Base-by-base conservation (phyloP, 2,329 filamentous ascomycete species). In the Nemania diffusa region DNA sequence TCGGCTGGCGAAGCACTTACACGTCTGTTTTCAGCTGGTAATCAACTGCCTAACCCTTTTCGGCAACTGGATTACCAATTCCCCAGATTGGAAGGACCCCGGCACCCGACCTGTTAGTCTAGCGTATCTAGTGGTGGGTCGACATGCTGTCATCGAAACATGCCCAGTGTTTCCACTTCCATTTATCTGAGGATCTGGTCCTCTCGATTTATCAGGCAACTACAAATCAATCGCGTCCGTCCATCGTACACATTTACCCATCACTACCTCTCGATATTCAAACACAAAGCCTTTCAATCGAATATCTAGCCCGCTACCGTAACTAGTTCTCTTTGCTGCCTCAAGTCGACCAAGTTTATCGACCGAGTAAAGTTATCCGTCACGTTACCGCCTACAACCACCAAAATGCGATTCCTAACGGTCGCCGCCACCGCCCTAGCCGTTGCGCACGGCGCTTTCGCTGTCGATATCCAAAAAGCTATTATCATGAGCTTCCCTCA, bases 401-500 rank as follows among this genome's bases (percentile, higher is more conserved):
- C 67, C 75, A 85, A 68, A 64, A 96, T 95, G 92, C 92, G 87
- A 81, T 81, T 90, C 73, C 78, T 82, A 67, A 71, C 83, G 17
- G 76, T 86, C 67, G 74, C 91, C 73, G 77, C 87, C 69, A 80
- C 88, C 61, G 79, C 88, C 57, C 80, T 91, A 48, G 80, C 90
- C 61, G 81, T 88, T 69, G 78, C 89, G 65, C 81, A 91, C 58
- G 83, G 88, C 69, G 84, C 85, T 32, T 78, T 88, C 67, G 89
- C 87, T 68, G 85, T 92, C 73, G 90, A 91, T 64, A 82, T 84
- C 69, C 86, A 90, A 76, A 92, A 93, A 79, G 87, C 88, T 40
- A 88, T 97, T 70, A 90, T 97, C 73, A 85, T 97, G 75, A 92
- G 87, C 75, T 97, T 93, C 77, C 88, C 91, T 26, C 83, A 89